These are phyloP conservation scores for Solanum virginianum DNA, from an alignment of 257 asterid species.

Conservation along the genomic window DNA sequence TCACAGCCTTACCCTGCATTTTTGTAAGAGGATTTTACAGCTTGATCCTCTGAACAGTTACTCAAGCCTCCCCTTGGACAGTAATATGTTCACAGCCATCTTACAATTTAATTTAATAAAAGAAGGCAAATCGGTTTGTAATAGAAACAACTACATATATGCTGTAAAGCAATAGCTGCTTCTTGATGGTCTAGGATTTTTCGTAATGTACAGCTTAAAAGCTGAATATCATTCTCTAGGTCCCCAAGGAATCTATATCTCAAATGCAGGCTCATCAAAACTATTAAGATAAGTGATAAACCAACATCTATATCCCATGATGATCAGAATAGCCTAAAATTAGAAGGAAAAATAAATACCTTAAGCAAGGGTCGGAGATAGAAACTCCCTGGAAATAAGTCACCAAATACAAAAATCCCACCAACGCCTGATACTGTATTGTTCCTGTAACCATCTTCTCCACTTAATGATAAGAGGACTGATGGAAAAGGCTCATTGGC, in stretches of 20 bases:
- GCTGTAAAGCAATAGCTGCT: neutral
- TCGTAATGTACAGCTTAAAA: neutral
- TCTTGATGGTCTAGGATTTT: neutral
- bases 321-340: neutral
- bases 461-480: constrained; percentile 83
- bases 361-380: constrained; percentile 90
- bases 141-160: neutral
- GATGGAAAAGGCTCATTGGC: constrained; percentile 69
- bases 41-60: neutral
- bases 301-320: neutral
- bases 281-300: neutral
- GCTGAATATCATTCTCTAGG: neutral
- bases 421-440: constrained; percentile 81
- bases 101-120: neutral
- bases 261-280: neutral
- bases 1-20: neutral
- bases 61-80: neutral
- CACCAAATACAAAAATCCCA: constrained; percentile 57
- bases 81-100: neutral
- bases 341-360: constrained; percentile 28
- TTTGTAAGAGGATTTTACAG: neutral
- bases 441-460: constrained; percentile 97
- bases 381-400: constrained; percentile 90
- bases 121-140: neutral
- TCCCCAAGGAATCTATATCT: neutral